A percentile compares a stretch with the other conserved stretches of the same genome.
These are phyloP conservation scores for Kokia cookei DNA, from an alignment of 441 rosid species.

Conservation along the genomic window DNA sequence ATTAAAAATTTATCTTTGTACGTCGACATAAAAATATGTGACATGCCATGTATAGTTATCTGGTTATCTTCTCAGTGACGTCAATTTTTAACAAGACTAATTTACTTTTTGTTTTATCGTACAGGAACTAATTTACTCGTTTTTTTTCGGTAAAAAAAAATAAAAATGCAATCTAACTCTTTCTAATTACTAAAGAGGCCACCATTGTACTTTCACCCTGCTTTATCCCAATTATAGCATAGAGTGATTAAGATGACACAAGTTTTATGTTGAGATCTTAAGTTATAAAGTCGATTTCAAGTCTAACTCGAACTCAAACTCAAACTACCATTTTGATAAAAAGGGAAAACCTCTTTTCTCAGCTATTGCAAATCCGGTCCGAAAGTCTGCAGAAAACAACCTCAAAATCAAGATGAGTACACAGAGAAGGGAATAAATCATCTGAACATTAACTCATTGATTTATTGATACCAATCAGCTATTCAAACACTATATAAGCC, in stretches of 20 bases:
- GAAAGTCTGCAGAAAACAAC: background rate
- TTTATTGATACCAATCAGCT: constrained; percentile 15
- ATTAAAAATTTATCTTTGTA: no score
- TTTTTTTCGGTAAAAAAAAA: no score
- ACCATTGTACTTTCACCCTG: background rate
- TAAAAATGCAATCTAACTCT: no score
- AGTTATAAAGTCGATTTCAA: background rate
- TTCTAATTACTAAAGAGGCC: no score
- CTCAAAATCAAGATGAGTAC: background rate
- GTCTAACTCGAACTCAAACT: background rate
- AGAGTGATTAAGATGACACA: background rate
- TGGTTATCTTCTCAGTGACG: no score
- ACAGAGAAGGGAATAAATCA: background rate
- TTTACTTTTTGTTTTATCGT: no score
- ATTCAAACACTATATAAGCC: constrained; percentile 6
- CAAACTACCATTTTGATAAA: background rate
- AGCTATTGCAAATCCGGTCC: no score
- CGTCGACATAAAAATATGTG: no score
- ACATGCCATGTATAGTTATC: no score
- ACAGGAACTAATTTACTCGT: no score
- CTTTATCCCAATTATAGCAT: background rate
- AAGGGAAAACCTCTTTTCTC: background rate
- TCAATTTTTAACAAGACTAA: no score
- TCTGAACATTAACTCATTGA: background rate
- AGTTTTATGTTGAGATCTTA: background rate